Conservation (phyloP, 148 eudicot genomes). For the Arctostaphylos glauca region DNA sequence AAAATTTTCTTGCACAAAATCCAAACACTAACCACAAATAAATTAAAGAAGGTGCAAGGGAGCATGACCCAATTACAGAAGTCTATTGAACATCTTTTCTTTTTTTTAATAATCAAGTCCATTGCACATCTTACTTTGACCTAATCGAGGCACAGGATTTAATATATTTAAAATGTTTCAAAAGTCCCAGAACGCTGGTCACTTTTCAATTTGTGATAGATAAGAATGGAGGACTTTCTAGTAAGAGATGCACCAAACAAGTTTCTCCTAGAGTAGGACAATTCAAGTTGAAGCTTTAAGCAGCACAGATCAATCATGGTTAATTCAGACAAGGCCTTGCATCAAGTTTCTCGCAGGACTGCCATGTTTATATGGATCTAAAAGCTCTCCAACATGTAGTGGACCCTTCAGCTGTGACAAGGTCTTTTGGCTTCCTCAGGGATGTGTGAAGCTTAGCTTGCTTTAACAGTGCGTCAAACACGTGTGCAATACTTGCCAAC, state of each 20-base stretch:
- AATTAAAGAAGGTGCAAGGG: too few relatives aligned
- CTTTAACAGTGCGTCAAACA: background rate
- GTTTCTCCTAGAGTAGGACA: background rate
- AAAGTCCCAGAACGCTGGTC: background rate
- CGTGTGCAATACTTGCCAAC: background rate
- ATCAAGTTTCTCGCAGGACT: background rate
- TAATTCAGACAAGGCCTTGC: background rate
- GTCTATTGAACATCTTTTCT: background rate
- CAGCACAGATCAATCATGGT: background rate
- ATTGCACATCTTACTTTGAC: background rate
- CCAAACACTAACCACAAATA: background rate
- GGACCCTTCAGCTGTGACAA: background rate
- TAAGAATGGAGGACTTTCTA: background rate
- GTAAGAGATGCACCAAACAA: background rate
- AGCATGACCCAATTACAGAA: background rate
- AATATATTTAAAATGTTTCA: background rate
- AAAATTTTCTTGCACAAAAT: background rate
- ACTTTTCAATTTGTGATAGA: background rate
- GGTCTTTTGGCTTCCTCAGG: background rate
- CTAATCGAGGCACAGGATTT: background rate
- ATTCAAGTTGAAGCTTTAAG: background rate
- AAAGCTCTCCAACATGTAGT: background rate
- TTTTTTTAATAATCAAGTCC: background rate
- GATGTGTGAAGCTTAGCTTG: background rate
- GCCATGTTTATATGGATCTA: conserved; percentile 1